These are phyloP conservation scores for Penicillium canariense DNA, from an alignment of 495 filamentous ascomycete species.

Conservation along the genomic window DNA sequence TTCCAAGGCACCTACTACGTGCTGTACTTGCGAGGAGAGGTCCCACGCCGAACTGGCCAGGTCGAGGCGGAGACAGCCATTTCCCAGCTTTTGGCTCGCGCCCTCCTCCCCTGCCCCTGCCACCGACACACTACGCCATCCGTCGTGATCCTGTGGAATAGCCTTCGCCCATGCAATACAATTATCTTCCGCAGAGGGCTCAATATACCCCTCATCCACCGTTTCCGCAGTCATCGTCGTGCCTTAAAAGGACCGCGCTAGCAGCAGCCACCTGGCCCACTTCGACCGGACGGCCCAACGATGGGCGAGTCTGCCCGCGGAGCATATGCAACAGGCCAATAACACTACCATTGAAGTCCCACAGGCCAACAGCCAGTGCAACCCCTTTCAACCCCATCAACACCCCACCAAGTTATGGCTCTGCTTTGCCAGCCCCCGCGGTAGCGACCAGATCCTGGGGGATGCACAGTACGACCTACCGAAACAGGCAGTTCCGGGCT, in stretches of 20 bases:
- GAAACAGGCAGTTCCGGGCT: slow-evolving; percentile 26
- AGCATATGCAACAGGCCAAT: neutral
- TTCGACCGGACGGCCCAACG: neutral
- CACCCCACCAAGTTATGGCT: neutral
- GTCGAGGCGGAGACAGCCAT: neutral
- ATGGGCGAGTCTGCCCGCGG: neutral
- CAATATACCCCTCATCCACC: too few species aligned
- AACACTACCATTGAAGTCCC: neutral
- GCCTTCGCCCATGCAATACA: neutral
- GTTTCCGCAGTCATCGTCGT: neutral
- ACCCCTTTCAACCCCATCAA: neutral
- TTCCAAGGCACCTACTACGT: neutral
- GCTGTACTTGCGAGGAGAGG: too few species aligned
- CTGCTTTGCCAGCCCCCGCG: neutral
- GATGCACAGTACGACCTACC: slow-evolving; percentile 16
- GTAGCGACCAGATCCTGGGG: slow-evolving; percentile 23
- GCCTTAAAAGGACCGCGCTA: neutral
- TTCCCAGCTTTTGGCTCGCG: neutral
- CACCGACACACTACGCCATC: neutral
- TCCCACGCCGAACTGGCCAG: too few species aligned
- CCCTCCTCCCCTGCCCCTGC: neutral
- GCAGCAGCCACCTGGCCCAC: neutral
- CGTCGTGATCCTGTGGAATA: neutral
- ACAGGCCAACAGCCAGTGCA: neutral
- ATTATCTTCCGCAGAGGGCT: too few species aligned